phyloP scores from a whole-genome alignment of 495 filamentous ascomycete species.

The Daldinia grandis region DNA sequence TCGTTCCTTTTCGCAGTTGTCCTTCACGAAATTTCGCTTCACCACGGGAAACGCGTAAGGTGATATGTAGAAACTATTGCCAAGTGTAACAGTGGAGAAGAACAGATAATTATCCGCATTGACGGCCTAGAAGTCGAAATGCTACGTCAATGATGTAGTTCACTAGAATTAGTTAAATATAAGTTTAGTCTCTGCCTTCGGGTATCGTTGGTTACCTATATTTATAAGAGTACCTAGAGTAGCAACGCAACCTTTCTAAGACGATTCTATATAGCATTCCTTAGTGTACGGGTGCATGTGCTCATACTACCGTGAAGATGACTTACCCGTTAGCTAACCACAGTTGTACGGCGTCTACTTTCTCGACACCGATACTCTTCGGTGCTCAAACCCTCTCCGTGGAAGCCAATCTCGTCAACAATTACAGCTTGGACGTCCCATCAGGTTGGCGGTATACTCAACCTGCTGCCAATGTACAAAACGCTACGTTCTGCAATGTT shows the following conservation, averaged over 20 bases:
- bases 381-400: not conserved
- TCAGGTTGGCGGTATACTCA: not conserved
- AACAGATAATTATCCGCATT: too few relatives aligned
- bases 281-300: not conserved
- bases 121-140: too few relatives aligned
- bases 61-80: too few relatives aligned
- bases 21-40: not conserved
- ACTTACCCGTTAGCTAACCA: not conserved
- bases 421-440: not conserved
- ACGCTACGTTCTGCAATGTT: not conserved
- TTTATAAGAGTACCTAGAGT: not conserved
- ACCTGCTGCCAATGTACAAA: not conserved
- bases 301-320: not conserved
- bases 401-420: not conserved
- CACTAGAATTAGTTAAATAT: too few relatives aligned
- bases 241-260: not conserved
- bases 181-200: too few relatives aligned
- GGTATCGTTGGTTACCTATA: too few relatives aligned
- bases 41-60: not conserved
- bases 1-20: not conserved
- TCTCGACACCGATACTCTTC: not conserved
- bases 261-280: not conserved
- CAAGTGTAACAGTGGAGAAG: too few relatives aligned
- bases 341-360: not conserved
- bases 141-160: too few relatives aligned